Conservation (phyloP, 805 yeast species). For the Brettanomyces custersianus region DNA sequence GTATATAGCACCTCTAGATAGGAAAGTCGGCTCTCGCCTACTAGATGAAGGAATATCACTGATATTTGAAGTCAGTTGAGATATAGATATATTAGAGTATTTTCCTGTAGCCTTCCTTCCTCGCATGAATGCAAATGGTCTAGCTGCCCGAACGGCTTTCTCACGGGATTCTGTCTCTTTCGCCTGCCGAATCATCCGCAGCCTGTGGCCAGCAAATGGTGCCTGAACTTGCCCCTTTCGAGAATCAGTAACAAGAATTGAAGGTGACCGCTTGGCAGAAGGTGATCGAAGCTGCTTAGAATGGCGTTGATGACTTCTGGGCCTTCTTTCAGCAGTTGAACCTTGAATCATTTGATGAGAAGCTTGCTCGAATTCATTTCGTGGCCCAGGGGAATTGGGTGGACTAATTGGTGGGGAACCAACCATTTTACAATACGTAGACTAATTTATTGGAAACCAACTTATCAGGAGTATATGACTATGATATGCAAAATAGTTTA, state of each 20-base stretch:
- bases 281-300: conserved; percentile 3
- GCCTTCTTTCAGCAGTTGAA: neutral
- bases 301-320: too few species aligned
- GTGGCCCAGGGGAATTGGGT: too few species aligned
- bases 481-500: too few species aligned
- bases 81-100: conserved; percentile 74
- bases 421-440: too few species aligned
- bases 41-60: conserved; percentile 85
- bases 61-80: conserved; percentile 64
- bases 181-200: conserved; percentile 14
- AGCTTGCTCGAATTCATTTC: too few species aligned
- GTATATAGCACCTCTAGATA: conserved; percentile 1
- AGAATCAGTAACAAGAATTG: conserved; percentile 86
- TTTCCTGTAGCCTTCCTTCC: conserved; percentile 23
- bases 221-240: conserved; percentile 52
- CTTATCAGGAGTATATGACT: too few species aligned
- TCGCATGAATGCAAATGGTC: conserved; percentile 6
- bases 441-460: too few species aligned
- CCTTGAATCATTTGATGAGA: neutral
- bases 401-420: too few species aligned
- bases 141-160: conserved; percentile 6
- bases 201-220: conserved; percentile 67
- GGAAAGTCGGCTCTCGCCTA: conserved; percentile 22
- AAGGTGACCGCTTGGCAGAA: conserved; percentile 83
- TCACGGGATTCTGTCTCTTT: conserved; percentile 10